Conservation (phyloP, 208 protist genomes). For the Crithidia thermophila region DNA sequence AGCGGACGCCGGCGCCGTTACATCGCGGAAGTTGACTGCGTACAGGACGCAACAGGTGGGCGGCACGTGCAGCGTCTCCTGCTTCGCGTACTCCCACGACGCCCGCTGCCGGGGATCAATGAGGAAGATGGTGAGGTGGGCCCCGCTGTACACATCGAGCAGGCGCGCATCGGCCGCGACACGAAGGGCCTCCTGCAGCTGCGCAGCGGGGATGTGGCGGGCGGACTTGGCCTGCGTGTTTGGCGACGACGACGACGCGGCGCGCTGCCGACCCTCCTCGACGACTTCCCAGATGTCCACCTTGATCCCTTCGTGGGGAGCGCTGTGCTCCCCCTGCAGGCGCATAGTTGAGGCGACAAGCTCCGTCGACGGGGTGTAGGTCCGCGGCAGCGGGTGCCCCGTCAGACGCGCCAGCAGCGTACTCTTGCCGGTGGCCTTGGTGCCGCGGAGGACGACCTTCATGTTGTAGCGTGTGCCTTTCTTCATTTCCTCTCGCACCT, state of each 20-base stretch:
- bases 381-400: conserved; percentile 35
- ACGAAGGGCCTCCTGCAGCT: conserved; percentile 34
- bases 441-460: conserved; percentile 79
- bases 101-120: conserved; percentile 57
- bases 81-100: conserved; percentile 68
- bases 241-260: conserved; percentile 10
- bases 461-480: conserved; percentile 79
- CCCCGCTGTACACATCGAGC: conserved; percentile 66
- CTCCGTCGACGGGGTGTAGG: conserved; percentile 63
- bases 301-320: conserved; percentile 57
- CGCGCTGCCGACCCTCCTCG: conserved; percentile 44
- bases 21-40: conserved; percentile 70
- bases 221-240: background rate
- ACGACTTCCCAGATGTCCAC: conserved; percentile 86
- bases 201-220: conserved; percentile 11
- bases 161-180: conserved; percentile 46
- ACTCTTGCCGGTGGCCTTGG: conserved; percentile 68
- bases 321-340: conserved; percentile 36
- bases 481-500: conserved; percentile 64
- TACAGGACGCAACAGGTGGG: conserved; percentile 61
- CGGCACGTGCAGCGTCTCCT: conserved; percentile 58
- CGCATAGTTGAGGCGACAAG: conserved; percentile 69
- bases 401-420: conserved; percentile 68
- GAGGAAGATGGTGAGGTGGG: conserved; percentile 72
- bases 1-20: background rate